Percentiles rank a stretch among this genome's conserved stretches.
phyloP scores from a whole-genome alignment of 805 yeast genomes.

The Candida parachauliodes region DNA sequence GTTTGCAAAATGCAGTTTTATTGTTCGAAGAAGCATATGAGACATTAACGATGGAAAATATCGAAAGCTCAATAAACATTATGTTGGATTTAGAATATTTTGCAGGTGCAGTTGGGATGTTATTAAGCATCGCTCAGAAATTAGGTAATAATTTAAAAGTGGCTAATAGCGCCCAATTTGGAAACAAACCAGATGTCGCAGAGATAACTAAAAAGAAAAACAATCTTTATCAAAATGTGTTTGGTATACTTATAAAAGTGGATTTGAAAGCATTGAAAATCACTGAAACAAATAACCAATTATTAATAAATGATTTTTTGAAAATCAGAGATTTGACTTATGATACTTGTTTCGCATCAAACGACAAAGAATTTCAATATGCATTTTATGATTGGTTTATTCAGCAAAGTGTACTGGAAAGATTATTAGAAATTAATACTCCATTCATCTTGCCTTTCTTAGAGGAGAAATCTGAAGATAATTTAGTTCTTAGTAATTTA shows the following conservation, averaged over 20 bases:
- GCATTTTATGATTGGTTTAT: slow-evolving; percentile 92
- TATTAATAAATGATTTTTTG: slow-evolving; percentile 47
- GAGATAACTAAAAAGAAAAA: slow-evolving; percentile 15
- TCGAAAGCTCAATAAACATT: slow-evolving; percentile 74
- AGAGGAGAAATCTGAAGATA: slow-evolving; percentile 59
- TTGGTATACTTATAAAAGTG: slow-evolving; percentile 67
- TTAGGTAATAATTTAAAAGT: slow-evolving; percentile 31
- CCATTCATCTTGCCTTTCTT: slow-evolving; percentile 76
- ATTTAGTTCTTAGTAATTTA: slow-evolving; percentile 72
- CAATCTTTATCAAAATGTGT: slow-evolving; percentile 65
- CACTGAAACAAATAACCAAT: slow-evolving; percentile 31
- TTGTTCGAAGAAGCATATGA: slow-evolving; percentile 78
- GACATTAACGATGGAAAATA: slow-evolving; percentile 70
- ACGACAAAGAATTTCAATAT: slow-evolving; percentile 86
- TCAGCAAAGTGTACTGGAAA: slow-evolving; percentile 69
- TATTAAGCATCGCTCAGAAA: slow-evolving; percentile 70
- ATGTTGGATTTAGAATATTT: slow-evolving; percentile 75
- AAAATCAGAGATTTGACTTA: slow-evolving; percentile 71
- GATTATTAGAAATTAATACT: slow-evolving; percentile 75
- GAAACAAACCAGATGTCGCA: slow-evolving; percentile 4
- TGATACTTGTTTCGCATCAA: slow-evolving; percentile 64
- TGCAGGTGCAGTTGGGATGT: slow-evolving; percentile 82
- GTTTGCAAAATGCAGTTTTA: slow-evolving; percentile 69
- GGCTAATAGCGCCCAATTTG: slow-evolving; percentile 1
- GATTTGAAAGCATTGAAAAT: slow-evolving; percentile 59